Percentiles rank a stretch among this genome's conserved stretches.
These are phyloP conservation scores for Zasmidium citrigriseum DNA, from an alignment of 2,329 filamentous ascomycete genomes.

Conservation along the genomic window DNA sequence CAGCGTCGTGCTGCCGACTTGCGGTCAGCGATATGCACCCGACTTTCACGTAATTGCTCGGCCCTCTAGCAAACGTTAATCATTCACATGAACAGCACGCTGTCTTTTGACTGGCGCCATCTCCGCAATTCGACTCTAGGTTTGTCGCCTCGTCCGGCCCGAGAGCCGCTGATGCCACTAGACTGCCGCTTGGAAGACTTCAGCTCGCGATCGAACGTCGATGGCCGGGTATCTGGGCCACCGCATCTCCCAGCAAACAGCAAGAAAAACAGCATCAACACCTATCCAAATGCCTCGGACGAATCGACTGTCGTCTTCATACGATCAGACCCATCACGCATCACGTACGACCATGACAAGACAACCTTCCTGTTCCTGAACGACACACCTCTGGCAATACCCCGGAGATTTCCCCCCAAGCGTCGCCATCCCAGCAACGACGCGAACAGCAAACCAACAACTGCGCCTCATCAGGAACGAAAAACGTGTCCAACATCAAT, in stretches of 20 bases:
- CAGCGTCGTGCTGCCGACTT: background rate
- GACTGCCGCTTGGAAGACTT: background rate
- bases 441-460: background rate
- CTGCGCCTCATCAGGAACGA: background rate
- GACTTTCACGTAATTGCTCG: background rate
- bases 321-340: background rate
- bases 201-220: background rate
- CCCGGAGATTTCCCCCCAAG: background rate
- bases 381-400: background rate
- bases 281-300: no score
- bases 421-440: background rate
- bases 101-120: background rate
- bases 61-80: background rate
- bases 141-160: background rate
- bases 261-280: background rate
- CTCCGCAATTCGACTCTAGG: background rate
- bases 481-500: constrained; percentile 5
- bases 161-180: background rate
- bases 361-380: constrained; percentile 2
- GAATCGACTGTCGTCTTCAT: no score
- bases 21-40: background rate
- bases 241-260: background rate
- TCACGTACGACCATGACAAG: background rate
- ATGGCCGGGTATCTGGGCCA: background rate
- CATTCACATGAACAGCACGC: background rate